Evolutionary conservation across 768 basidiomycete genomes (phyloP).

Genomic region (Dictyophora rubrovolvata): DNA sequence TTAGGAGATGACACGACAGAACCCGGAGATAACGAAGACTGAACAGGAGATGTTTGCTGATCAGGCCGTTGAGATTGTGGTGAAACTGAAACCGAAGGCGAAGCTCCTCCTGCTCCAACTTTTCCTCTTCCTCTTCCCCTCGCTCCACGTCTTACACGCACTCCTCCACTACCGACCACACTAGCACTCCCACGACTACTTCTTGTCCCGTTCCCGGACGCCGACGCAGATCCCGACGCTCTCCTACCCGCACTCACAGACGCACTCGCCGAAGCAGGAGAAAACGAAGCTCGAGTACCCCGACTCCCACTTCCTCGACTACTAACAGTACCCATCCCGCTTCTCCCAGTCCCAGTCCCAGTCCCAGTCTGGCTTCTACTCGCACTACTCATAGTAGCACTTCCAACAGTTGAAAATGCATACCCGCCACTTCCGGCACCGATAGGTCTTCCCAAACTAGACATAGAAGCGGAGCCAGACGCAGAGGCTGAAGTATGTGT

Average conservation of each 20-base stretch:
- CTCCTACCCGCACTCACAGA: neutral
- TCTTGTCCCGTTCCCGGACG: conserved; percentile 15
- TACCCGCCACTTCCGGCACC: conserved; percentile 42
- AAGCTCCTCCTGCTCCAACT: neutral
- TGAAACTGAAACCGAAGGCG: too few relatives aligned
- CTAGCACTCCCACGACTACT: neutral
- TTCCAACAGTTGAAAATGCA: neutral
- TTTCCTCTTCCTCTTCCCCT: neutral
- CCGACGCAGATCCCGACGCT: conserved; percentile 11
- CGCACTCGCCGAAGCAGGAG: neutral
- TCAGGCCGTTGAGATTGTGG: neutral
- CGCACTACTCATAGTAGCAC: conserved; percentile 1
- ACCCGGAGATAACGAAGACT: neutral
- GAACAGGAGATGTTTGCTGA: neutral
- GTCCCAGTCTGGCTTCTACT: neutral
- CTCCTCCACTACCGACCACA: conserved; percentile 13
- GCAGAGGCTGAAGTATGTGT: neutral
- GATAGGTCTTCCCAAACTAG: conserved; percentile 72
- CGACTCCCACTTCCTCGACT: conserved; percentile 2
- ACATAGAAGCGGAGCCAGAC: conserved; percentile 65
- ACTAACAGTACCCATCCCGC: neutral
- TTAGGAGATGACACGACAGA: neutral
- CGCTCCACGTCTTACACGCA: conserved; percentile 15
- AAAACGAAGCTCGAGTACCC: neutral
- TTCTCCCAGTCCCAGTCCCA: neutral